These are phyloP conservation scores for Psilocybe sp. DNA, from an alignment of 768 basidiomycete genomes.

Conservation along the genomic window DNA sequence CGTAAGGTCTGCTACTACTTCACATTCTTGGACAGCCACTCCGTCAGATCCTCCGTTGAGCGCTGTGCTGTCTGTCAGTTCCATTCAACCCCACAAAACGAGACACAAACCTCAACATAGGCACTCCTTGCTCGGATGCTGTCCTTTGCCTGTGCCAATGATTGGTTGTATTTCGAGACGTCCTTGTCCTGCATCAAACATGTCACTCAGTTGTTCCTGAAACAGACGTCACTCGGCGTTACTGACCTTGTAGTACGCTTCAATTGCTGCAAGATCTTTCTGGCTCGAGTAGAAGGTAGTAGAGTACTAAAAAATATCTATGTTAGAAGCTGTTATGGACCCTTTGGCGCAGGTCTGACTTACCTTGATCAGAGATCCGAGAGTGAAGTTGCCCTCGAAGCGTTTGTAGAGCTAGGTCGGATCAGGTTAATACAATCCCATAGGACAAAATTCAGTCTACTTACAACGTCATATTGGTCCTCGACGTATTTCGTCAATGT, in stretches of 20 bases:
- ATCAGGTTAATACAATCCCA: background rate
- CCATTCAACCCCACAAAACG: background rate
- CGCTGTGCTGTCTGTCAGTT: constrained; percentile 35
- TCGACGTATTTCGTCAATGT: constrained; percentile 60
- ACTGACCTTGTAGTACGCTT: constrained; percentile 74
- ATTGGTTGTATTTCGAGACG: constrained; percentile 63
- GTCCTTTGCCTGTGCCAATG: constrained; percentile 68
- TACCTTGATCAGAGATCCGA: constrained; percentile 54
- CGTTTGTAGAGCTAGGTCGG: constrained; percentile 54
- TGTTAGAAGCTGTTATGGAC: background rate
- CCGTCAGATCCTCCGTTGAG: constrained; percentile 51
- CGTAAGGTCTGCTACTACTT: constrained; percentile 31
- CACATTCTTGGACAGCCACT: constrained; percentile 40
- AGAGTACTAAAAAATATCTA: constrained; percentile 22
- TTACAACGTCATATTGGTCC: constrained; percentile 62
- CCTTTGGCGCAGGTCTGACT: constrained; percentile 14
- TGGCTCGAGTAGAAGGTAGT: constrained; percentile 56
- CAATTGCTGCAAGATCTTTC: constrained; percentile 59
- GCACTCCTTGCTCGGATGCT: constrained; percentile 55
- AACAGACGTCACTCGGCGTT: background rate
- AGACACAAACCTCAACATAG: constrained; percentile 55
- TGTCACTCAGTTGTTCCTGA: constrained; percentile 14
- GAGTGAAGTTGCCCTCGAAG: constrained; percentile 66
- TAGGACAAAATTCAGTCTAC: constrained; percentile 18
- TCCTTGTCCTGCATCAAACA: constrained; percentile 51